These are phyloP conservation scores for Aspergillus panamensis DNA, from an alignment of 495 filamentous ascomycete species.

Conservation along the genomic window DNA sequence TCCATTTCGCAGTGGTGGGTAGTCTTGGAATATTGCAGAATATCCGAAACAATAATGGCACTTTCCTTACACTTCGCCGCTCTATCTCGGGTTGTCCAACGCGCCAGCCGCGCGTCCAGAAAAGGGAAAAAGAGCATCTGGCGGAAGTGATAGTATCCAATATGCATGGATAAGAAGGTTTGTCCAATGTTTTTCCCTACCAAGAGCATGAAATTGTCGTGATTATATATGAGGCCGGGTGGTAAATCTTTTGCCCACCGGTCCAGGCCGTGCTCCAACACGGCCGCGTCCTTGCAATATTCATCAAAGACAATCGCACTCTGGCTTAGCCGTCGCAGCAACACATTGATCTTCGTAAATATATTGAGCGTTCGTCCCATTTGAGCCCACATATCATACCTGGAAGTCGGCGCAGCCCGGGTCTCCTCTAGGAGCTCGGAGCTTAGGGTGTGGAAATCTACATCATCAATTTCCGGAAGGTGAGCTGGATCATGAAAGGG, in stretches of 20 bases:
- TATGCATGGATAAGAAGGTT: slow-evolving; percentile 27
- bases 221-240: slow-evolving; percentile 10
- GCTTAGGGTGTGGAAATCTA: slow-evolving; percentile 13
- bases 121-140: slow-evolving; percentile 31
- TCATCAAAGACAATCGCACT: slow-evolving; percentile 16
- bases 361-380: slow-evolving; percentile 25
- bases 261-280: slow-evolving; percentile 15
- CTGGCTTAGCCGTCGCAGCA: slow-evolving; percentile 20
- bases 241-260: slow-evolving; percentile 19
- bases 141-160: slow-evolving; percentile 25
- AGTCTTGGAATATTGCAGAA: slow-evolving; percentile 15
- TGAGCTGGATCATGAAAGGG: slow-evolving; percentile 1
- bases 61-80: slow-evolving; percentile 22
- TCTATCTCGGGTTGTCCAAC: neutral
- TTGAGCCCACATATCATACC: slow-evolving; percentile 26
- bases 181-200: slow-evolving; percentile 17
- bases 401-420: neutral
- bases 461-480: slow-evolving; percentile 22
- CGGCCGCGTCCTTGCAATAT: slow-evolving; percentile 16
- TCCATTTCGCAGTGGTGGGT: slow-evolving; percentile 22
- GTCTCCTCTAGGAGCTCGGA: slow-evolving; percentile 5
- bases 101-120: slow-evolving; percentile 11
- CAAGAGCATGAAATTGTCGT: slow-evolving; percentile 18
- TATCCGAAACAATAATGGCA: slow-evolving; percentile 18
- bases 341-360: slow-evolving; percentile 18